Base-by-base conservation (phyloP, 208 protist genomes). In the Leishmania martiniquensis region DNA sequence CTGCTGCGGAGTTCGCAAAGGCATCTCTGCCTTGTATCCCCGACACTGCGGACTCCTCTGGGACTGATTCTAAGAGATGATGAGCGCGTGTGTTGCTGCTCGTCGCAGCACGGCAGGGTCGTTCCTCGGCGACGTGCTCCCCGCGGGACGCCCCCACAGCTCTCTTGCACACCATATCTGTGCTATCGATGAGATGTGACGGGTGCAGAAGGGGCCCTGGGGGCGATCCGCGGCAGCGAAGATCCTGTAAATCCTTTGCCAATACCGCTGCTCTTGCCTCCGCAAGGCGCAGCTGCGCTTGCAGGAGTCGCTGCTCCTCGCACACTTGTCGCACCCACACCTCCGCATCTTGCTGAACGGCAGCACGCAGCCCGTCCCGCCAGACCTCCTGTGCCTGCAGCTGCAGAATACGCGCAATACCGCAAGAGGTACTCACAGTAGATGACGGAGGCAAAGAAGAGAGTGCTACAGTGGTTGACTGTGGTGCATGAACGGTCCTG, bases 261-360 rank as follows among this genome's bases (percentile, higher is more conserved):
- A 82, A 54, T 52, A 55, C 72, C 13, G 52, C 72, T 34, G 54
- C 78, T 47, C 67, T 71, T 0, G 78, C 71, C 42, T 82, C 60
- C 7, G 78, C 20, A 3, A 76, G 66, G 12, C 37, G 39, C 25
- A 82, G 65, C 60, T 82, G 63, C 25, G 78, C 70, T 44, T 68
- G 70, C 62, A 82, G 62, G 12, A 82, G 78, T 34, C 34, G 44
- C 72, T 82, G 78, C 65, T 82, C 78, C 60, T 71, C 72, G n/a
- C 52, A 51, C 32, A 77, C 62, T 22, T 76, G 71, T n/a, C 49
- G 78, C 62, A 77, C 78, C 78, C 78, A 82, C 39, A 69, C 78
- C 44, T 68, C 78, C 39, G 42, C 71, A 34, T 82, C 72, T 32
- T 82, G 78, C 63, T 77, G 34, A 29, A 82, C 52, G 12, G 52